Base-by-base conservation (phyloP, 768 basidiomycete species). In the Leucocoprinus sp. region DNA sequence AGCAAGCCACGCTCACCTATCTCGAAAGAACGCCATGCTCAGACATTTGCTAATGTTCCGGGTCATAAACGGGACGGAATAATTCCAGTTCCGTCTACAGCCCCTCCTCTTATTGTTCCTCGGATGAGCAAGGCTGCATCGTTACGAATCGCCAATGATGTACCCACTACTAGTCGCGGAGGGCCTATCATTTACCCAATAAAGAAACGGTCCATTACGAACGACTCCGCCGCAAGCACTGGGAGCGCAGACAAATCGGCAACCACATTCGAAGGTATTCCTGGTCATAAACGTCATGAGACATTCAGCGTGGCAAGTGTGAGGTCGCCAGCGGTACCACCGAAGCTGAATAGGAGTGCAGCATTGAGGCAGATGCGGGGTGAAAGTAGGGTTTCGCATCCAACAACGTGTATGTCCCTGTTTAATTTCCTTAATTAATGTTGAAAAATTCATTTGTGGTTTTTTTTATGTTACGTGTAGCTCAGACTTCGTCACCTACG, bases 251-350 rank as follows among this genome's bases (percentile, higher is more conserved):
- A 56, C 22, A 55, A 55, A 49, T 61, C 57, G 31, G 73, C 71
- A 60, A 60, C 60, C 24, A 76, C 72, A 0, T 92, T 90, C 54
- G 82, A 84, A 0, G 86, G 86, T 26, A 81, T 91, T 2, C 88
- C 89, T 4, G 88, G 88, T 0, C 88, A 92, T 56, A 91, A 91
- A 63, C 71, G 88, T 44, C 66, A 82, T 21, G 84, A 87, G 57
- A 76, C 75, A 11, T 80, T 92, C 50, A 60, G 76, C 5, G 89
- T 92, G 7, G 72, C 81, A 14, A 81, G 79, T 29, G 73, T 74
- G 11, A 72, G 68, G 29, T 73, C 84, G 2, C 89, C 89, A 1
- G 66, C 61, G 4, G 68, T 89, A 8, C 70, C 78, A 0, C 89
- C 89, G 2, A 72, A 85, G 48, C 63, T 82, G 64, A 87, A 87